Evolutionary conservation across 257 asterid genomes (phyloP).

Genomic region (Solanum pennellii): DNA sequence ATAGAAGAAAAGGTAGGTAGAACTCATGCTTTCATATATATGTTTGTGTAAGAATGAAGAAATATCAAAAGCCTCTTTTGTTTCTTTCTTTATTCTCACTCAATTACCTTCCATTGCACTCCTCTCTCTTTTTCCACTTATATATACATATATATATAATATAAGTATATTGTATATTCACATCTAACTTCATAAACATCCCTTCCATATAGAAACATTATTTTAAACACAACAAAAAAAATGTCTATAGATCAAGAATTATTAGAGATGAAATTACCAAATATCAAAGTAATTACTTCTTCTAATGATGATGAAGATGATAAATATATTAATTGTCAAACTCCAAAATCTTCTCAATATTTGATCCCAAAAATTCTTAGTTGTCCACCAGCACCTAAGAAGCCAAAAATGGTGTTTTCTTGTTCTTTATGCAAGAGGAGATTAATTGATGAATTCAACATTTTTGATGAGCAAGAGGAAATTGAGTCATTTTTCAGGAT

Average conservation of each 20-base stretch:
- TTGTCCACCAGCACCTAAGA: conserved; percentile 68
- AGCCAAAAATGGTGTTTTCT: conserved; percentile 16
- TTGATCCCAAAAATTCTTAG: conserved; percentile 27
- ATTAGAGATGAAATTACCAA: not conserved
- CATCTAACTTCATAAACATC: not conserved
- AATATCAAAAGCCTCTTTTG: not conserved
- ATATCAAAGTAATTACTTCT: not conserved
- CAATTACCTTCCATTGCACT: not conserved
- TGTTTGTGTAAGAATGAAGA: not conserved
- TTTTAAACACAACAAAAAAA: not conserved
- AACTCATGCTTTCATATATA: not conserved
- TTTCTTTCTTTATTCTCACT: not conserved
- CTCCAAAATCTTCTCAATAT: conserved; percentile 35
- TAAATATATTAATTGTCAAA: conserved; percentile 10
- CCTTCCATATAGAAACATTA: not conserved
- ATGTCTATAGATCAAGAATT: conserved; percentile 44
- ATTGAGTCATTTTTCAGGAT: conserved; percentile 35
- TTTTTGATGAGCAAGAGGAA: conserved; percentile 32
- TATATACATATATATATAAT: not conserved
- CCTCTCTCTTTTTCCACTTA: not conserved
- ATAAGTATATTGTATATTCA: not conserved
- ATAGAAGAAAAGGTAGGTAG: not conserved
- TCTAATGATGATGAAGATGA: not conserved
- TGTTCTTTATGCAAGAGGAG: conserved; percentile 30
- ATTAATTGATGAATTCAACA: conserved; percentile 12